Evolutionary conservation across 192 early-diverging fungal genomes (phyloP).

Genomic region (Coemansia sp.): DNA sequence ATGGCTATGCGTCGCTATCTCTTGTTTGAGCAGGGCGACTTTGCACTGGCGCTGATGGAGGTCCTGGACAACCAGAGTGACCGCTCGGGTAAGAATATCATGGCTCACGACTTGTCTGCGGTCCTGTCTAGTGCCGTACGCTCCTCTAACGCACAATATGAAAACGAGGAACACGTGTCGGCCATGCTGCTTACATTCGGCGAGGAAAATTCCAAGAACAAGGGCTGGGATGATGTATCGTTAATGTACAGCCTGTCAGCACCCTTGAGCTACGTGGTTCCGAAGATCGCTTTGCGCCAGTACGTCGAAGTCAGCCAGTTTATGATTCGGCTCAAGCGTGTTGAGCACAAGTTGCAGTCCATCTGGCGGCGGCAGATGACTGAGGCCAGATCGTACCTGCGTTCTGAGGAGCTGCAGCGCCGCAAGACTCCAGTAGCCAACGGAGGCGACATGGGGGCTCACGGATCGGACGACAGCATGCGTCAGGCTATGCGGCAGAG

Average conservation of each 20-base stretch:
- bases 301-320: constrained; percentile 87
- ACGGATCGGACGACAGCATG: constrained; percentile 16
- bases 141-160: constrained; percentile 86
- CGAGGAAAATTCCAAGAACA: constrained; percentile 60
- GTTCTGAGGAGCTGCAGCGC: constrained; percentile 31
- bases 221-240: constrained; percentile 93
- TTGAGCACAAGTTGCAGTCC: constrained; percentile 71
- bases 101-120: constrained; percentile 88
- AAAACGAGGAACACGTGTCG: constrained; percentile 71
- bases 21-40: constrained; percentile 91
- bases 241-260: constrained; percentile 80
- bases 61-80: constrained; percentile 64
- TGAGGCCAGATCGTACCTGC: constrained; percentile 51
- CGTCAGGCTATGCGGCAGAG: constrained; percentile 66
- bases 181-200: constrained; percentile 32
- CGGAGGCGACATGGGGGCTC: not conserved
- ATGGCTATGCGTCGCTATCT: constrained; percentile 85
- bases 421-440: constrained; percentile 16
- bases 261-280: constrained; percentile 85
- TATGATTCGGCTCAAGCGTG: constrained; percentile 85
- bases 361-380: constrained; percentile 81
- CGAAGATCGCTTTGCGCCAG: constrained; percentile 66
- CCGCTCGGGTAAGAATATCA: constrained; percentile 71
- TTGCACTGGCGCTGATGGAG: constrained; percentile 87
- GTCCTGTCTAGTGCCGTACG: constrained; percentile 80